Base-by-base conservation (phyloP, 495 filamentous ascomycete genomes). In the Copromyces sp. region DNA sequence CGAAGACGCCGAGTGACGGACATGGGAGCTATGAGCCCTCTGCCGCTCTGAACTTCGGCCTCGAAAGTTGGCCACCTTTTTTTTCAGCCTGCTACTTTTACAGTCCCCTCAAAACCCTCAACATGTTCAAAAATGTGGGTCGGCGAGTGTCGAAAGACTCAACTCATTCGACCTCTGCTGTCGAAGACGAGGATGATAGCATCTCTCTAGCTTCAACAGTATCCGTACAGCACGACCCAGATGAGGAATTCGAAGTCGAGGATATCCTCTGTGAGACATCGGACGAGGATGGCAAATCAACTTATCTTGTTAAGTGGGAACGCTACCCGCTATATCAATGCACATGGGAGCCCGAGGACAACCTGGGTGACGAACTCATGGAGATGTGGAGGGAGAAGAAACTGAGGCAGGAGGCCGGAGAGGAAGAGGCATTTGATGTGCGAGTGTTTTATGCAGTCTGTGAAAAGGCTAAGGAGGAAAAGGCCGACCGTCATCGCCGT, bases 301-400 rank as follows among this genome's bases (percentile, higher is more conserved):
- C 78, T 35, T 94, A 90, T 76, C 83, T 94, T 3, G 86, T 93
- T 40, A 84, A 87, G 73, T 94, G 92, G 92, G 83, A 83, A 35
- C 85, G 82, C n/a, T 94, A 91, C 72, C 80, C 83, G 1, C 68
- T 89, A 9, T 73, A 88, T 14, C 77, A 88, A 68, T 82, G 86
- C 69, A 89, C 86, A 3, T 94, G 91, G 91, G 90, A 93, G 73
- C 88, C 90, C 0, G 77, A 77, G n/a, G 78, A 84, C 0, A 80
- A 84, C 65, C 86, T 94, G 44, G 78, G 85, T 29, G 78, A 83
- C 16, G 80, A 82, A 0, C 82, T 88, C 7, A 77, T 88, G 1
- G 37, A 69, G 0, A 82, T 84, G 4, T 93, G 91, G 90, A 78
- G 82, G 9, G 77, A 82, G n/a, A 86, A 81, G 6, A 88, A 88